Base-by-base conservation (phyloP, 345 rosid genomes). In the Stellera chamaejasme region DNA sequence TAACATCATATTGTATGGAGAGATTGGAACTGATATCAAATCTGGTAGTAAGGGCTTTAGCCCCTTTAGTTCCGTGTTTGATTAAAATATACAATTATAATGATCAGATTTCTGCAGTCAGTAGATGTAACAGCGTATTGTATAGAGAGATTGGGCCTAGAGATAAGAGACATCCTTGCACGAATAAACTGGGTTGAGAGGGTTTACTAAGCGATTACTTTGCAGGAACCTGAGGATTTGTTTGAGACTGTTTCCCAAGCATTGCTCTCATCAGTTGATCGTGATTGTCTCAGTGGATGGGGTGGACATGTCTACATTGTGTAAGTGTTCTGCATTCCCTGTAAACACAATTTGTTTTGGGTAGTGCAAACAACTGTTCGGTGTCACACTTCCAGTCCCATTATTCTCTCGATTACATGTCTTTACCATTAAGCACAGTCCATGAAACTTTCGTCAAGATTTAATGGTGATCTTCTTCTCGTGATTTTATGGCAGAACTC, bases 281-380 rank as follows among this genome's bases (percentile, higher is more conserved):
- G 96, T 61, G 99, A 93, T 76, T 93, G 97, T 68, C 70, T 93
- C 62, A 89, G 97, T 78, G 99, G 99, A 48, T 89, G 99, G 99
- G 99, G 99, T 68, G 97, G 97, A 49, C 91, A 86, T 50, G 89
- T 89, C 62, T 93, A 89, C 66, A 73, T 93, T 75, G 91, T 93
- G 99, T 93, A 89, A 84, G 96, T 56, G 56, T 70, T 63, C 54
- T 53, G 45, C 10, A 48, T 61, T 25, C 8, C 26, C 27, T 48
- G 32, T 45, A 52, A 3, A 6, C 15, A 19, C 19, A 4, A n/a
- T 50, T 55, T n/a, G 6, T 36, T 12, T 8, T 26, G 45, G 6
- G 10, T 13, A 14, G 26, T 27, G 28, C 16, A 11, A 5, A 45
- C 27, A 27, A 11, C 5, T 10, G 11, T 10, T 53, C 10, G 10